Evolutionary conservation across 257 asterid genomes (phyloP), one percentile per base, ranked within the genome.

Genomic region (Plectranthus barbatus): DNA sequence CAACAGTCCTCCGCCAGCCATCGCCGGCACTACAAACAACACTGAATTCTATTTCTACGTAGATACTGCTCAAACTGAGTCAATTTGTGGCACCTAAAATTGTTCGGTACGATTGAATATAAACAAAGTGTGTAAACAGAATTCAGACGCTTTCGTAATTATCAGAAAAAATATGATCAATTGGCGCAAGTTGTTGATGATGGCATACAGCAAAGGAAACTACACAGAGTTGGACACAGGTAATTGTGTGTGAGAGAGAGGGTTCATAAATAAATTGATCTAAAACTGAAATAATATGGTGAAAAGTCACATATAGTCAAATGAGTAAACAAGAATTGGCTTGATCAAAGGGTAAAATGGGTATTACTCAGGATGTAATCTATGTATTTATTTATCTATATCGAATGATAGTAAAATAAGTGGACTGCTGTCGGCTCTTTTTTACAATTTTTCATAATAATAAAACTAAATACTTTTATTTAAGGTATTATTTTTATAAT

Each of bases 1-100:
- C 74, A 79, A 64, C 19, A 79, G 67, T 42, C 64, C 42, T 49
- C 60, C 61, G 67, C 68, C 81, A 75, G 77, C 78, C 86, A 83
- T 83, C 63, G 68, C 79, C 76, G 65, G 77, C 69, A 63, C 59
- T 54, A 56, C 29, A 48, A 39, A 49, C 40, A 14, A 67, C 64
- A 9, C 41, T n/a, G n/a, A n/a, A n/a, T n/a, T n/a, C n/a, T n/a
- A 40, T 60, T 10, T 60, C 12, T 14, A 18, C 5, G 37, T 24
- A 13, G 10, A n/a, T n/a, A n/a, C n/a, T n/a, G n/a, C n/a, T n/a
- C 7, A 7, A 66, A 15, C 37, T 19, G 26, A 46, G 18, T 26
- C 26, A 13, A 60, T 15, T 33, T 33, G 59, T 53, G 19, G 20
- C 19, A 9, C 15, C 19, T 55, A 19, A 8, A 31, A 13, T n/a